These are phyloP conservation scores for Populus davidiana DNA, from an alignment of 345 rosid genomes.

Conservation along the genomic window DNA sequence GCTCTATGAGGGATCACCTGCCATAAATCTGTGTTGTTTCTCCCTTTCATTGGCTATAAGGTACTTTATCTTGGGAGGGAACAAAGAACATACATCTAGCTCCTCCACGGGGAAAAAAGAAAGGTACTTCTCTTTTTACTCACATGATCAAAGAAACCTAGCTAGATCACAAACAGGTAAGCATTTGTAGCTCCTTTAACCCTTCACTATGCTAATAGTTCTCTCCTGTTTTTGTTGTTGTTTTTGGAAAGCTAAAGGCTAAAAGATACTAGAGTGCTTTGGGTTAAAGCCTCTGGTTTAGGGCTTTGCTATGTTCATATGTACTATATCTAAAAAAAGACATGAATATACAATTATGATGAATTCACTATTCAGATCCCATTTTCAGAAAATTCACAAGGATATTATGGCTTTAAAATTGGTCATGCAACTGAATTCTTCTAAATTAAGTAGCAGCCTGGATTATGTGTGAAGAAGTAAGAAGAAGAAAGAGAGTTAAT, in stretches of 20 bases:
- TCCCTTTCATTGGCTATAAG: constrained; percentile 25
- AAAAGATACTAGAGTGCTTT: constrained; percentile 28
- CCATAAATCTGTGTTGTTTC: constrained; percentile 16
- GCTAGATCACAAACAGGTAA: constrained; percentile 33
- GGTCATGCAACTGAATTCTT: constrained; percentile 27
- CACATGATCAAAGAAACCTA: constrained; percentile 35
- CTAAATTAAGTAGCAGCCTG: constrained; percentile 1
- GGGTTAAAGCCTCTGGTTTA: constrained; percentile 34
- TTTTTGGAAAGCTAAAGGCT: constrained; percentile 30
- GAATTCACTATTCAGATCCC: constrained; percentile 38
- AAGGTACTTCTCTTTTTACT: constrained; percentile 33
- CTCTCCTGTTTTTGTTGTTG: constrained; percentile 18
- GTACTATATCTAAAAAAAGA: neutral
- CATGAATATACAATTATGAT: constrained; percentile 5
- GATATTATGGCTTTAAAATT: constrained; percentile 5
- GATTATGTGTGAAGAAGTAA: constrained; percentile 10
- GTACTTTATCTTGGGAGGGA: constrained; percentile 29
- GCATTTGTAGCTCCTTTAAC: constrained; percentile 19
- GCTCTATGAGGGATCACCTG: constrained; percentile 21
- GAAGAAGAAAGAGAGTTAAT: neutral
- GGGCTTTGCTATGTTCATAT: constrained; percentile 33
- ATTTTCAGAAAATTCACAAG: constrained; percentile 19
- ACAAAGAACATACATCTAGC: constrained; percentile 16
- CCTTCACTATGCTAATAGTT: constrained; percentile 13
- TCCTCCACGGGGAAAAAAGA: constrained; percentile 13